phyloP scores from a whole-genome alignment of 139 green algal species.

The Coelastrella sp. region DNA sequence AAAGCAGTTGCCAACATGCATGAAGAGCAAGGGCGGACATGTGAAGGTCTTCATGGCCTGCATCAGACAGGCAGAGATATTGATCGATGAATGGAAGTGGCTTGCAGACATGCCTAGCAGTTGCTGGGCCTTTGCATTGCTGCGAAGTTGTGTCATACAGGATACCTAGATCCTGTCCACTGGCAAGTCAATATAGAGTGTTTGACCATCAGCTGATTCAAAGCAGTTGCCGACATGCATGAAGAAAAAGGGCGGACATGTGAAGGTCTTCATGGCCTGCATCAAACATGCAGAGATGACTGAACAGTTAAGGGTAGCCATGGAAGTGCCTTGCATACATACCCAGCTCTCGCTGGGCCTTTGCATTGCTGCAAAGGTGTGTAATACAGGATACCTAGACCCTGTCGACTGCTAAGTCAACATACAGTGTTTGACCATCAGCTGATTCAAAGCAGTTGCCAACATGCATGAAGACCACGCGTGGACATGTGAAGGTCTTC shows the following conservation, averaged over 20 bases:
- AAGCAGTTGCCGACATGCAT: constrained; percentile 86
- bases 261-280: constrained; percentile 9
- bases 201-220: constrained; percentile 48
- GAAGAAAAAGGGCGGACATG: constrained; percentile 68
- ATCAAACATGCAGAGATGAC: not conserved
- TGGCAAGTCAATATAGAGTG: no score
- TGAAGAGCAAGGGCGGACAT: constrained; percentile 73
- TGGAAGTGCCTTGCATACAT: no score
- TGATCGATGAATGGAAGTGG: not conserved
- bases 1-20: constrained; percentile 83
- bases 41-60: constrained; percentile 7
- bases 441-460: constrained; percentile 73
- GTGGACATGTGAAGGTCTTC: constrained; percentile 25
- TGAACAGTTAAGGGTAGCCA: not conserved
- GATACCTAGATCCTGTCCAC: no score
- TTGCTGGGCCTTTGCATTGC: no score
- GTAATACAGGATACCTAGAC: constrained; percentile 26
- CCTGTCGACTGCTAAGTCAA: constrained; percentile 79
- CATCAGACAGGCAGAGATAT: not conserved
- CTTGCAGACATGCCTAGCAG: no score
- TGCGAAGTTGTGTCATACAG: no score
- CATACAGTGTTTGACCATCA: constrained; percentile 25
- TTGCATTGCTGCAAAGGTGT: no score
- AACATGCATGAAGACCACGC: constrained; percentile 85
- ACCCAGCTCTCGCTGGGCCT: no score